These are phyloP conservation scores for Symbiodinium natans DNA, from an alignment of 73 alveolate species.

Conservation along the genomic window DNA sequence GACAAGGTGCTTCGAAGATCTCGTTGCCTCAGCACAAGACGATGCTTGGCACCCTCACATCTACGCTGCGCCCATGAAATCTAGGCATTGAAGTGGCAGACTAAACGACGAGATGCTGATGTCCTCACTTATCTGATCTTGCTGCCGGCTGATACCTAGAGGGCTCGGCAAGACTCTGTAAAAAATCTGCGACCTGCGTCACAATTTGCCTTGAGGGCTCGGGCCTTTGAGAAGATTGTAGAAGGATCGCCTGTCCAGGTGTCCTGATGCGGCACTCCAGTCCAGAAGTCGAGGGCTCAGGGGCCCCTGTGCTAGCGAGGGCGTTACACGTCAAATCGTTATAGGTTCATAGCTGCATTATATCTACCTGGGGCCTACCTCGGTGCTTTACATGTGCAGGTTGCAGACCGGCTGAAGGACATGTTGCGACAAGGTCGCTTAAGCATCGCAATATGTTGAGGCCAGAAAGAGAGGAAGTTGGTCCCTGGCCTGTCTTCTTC, in stretches of 20 bases:
- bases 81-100: not conserved
- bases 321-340: not conserved
- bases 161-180: too few relatives aligned
- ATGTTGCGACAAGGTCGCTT: not conserved
- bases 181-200: too few relatives aligned
- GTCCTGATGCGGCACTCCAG: not conserved
- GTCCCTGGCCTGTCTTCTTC: constrained; percentile 5
- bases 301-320: not conserved
- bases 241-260: constrained; percentile 49
- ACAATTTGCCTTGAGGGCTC: too few relatives aligned
- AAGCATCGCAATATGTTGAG: not conserved
- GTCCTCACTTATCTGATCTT: constrained; percentile 51
- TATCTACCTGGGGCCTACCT: not conserved
- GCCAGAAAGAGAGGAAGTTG: not conserved
- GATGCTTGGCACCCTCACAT: not conserved
- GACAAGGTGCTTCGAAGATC: constrained; percentile 8
- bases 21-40: not conserved
- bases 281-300: not conserved
- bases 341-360: not conserved
- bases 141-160: constrained; percentile 35
- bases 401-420: not conserved
- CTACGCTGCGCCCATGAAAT: not conserved
- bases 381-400: not conserved
- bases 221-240: constrained; percentile 64
- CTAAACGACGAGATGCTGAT: not conserved